Evolutionary conservation across 129 eudicot species (phyloP).

Genomic region (Scalesia atractyloides): DNA sequence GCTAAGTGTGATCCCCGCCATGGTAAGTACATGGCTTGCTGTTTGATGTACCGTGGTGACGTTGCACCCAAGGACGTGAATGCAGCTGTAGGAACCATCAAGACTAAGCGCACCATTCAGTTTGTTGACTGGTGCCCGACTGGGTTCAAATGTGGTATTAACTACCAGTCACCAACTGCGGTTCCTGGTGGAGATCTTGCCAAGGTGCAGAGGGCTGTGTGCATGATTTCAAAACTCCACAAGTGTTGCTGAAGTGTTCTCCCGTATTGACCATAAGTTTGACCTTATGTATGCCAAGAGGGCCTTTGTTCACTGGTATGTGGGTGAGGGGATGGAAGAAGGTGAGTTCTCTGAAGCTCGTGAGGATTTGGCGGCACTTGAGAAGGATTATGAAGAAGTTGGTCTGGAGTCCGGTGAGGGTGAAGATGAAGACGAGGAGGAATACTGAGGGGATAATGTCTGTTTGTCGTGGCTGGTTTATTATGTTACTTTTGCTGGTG

Average conservation of each 20-base stretch:
- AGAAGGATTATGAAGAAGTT: slow-evolving; percentile 22
- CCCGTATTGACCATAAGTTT: slow-evolving; percentile 16
- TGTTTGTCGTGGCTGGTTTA: neutral
- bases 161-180: slow-evolving; percentile 14
- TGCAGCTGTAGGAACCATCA: slow-evolving; percentile 11
- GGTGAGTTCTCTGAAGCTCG: slow-evolving; percentile 15
- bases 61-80: slow-evolving; percentile 21
- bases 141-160: slow-evolving; percentile 13
- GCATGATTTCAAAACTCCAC: slow-evolving; percentile 20
- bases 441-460: neutral
- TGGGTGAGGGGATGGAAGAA: slow-evolving; percentile 18
- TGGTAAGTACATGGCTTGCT: slow-evolving; percentile 17
- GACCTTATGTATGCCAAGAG: slow-evolving; percentile 10
- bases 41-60: slow-evolving; percentile 14
- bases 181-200: slow-evolving; percentile 18
- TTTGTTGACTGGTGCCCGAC: slow-evolving; percentile 20
- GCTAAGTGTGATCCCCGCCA: slow-evolving; percentile 22
- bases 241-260: slow-evolving; percentile 17
- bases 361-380: slow-evolving; percentile 16
- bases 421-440: slow-evolving; percentile 1
- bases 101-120: slow-evolving; percentile 15
- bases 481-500: neutral
- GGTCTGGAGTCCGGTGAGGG: slow-evolving; percentile 12
- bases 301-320: slow-evolving; percentile 21
- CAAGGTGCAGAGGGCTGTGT: slow-evolving; percentile 16